Evolutionary conservation across 2,329 filamentous ascomycete species (phyloP), one percentile per base, ranked within the genome.

Genomic region (Sarocladium oryzae): DNA sequence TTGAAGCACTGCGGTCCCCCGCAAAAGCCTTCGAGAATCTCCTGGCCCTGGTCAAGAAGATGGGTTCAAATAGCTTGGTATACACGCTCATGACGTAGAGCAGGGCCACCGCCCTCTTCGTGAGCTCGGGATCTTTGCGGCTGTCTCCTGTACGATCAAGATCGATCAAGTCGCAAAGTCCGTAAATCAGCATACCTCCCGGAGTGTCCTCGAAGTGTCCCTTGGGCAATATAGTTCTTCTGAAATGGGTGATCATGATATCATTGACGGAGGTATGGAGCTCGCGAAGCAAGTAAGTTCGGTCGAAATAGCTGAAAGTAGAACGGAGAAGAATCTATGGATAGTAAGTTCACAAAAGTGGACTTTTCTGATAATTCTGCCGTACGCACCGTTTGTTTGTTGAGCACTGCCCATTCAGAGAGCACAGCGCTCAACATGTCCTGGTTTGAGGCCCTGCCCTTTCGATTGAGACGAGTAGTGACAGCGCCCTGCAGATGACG

Each of bases 291-390:
- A 99, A 76, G 63, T 90, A 96, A 2, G 90, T 88, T 56, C 93
- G 84, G 65, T 99, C 92, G 57, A 99, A 78, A 62, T 91, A 99
- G 70, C 90, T 95, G 69, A 96, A 97, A 35, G 95, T 86, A 56
- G 88, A 92, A 46, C 90, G 82, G 50, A 99, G 81, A 13, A 85
- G 84, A 57, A 84, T 79, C 84, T 90, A 32, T 20, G 7, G 23
- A 30, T 23, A 5, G 26, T 51, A 6, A 53, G 54, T 57, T 33
- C 55, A 40, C 30, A 36, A 46, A 30, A 24, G 18, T 38, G 6
- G 24, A 18, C 20, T 9, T 24, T 30, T 15, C 2, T 4, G 24
- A 9, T 10, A 15, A 10, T 13, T 13, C 4, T 6, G 28, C 26
- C 4, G n/a, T n/a, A 6, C 80, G 58, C 74, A 88, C 86, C 69